Percentiles rank a stretch among this genome's conserved stretches.
These are phyloP conservation scores for Lachnellula hyalina DNA, from an alignment of 2,329 filamentous ascomycete genomes.

Conservation along the genomic window DNA sequence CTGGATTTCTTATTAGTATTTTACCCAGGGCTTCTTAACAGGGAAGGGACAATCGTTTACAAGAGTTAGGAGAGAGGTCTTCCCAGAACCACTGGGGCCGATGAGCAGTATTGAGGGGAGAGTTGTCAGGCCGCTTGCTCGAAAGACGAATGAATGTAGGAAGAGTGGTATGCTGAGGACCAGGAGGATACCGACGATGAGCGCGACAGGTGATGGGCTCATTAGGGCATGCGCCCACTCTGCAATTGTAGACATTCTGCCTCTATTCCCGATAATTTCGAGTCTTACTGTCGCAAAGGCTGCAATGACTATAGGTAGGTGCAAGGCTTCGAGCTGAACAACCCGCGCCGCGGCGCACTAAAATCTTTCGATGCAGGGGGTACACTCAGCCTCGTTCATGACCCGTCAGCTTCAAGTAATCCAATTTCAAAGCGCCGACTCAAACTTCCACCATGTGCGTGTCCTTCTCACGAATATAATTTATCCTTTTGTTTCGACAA, in stretches of 20 bases:
- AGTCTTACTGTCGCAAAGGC: background rate
- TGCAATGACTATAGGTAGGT: background rate
- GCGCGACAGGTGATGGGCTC: slow-evolving; percentile 53
- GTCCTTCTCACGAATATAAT: background rate
- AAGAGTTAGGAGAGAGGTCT: slow-evolving; percentile 81
- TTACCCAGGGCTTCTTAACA: slow-evolving; percentile 5
- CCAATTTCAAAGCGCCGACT: background rate
- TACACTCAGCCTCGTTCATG: slow-evolving; percentile 11
- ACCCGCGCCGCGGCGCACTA: background rate
- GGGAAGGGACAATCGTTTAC: slow-evolving; percentile 37
- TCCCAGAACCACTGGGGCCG: slow-evolving; percentile 78
- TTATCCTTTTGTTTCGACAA: background rate
- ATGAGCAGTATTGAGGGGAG: slow-evolving; percentile 75
- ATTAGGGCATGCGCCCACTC: slow-evolving; percentile 47
- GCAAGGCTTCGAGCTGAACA: slow-evolving; percentile 8
- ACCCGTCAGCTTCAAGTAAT: slow-evolving; percentile 4
- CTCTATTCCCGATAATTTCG: background rate
- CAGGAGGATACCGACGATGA: slow-evolving; percentile 65
- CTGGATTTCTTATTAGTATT: slow-evolving; percentile 9
- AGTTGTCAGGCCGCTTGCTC: slow-evolving; percentile 57
- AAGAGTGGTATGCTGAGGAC: slow-evolving; percentile 69
- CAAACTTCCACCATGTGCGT: too few relatives aligned
- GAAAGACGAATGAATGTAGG: slow-evolving; percentile 69
- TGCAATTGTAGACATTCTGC: slow-evolving; percentile 17
- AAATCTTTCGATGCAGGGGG: background rate